phyloP scores from a whole-genome alignment of 768 basidiomycete species.

The Tulasnella sp. region DNA sequence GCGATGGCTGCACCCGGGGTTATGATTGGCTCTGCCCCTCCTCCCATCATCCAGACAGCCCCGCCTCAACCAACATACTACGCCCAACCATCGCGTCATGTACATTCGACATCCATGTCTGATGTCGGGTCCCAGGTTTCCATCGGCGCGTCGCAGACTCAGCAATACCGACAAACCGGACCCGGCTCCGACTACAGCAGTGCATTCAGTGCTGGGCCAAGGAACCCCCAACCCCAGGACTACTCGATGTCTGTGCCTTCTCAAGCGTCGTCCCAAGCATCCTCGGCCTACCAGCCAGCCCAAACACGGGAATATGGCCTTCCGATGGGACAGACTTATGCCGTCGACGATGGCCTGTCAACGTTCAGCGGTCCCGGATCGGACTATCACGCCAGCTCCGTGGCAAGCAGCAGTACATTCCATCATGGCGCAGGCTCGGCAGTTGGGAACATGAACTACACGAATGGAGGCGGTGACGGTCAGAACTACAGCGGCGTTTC shows the following conservation, averaged over 20 bases:
- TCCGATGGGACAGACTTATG: not conserved
- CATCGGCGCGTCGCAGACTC: not conserved
- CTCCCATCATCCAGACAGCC: not conserved
- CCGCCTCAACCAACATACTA: constrained; percentile 2
- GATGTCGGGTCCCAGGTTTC: not conserved
- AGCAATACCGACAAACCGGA: not conserved
- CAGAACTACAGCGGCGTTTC: not conserved
- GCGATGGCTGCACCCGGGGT: not conserved
- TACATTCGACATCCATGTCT: not conserved
- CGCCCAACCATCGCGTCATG: not conserved
- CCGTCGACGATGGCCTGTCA: not conserved
- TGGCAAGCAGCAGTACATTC: not conserved
- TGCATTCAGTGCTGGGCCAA: not conserved
- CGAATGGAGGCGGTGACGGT: not conserved
- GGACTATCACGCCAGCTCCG: not conserved
- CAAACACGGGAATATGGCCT: not conserved
- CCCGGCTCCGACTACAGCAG: not conserved
- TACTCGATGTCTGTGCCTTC: not conserved
- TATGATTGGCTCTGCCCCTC: not conserved
- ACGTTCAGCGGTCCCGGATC: not conserved
- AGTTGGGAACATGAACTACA: not conserved
- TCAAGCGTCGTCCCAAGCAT: not conserved
- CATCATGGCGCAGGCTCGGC: not conserved
- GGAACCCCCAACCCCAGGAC: not conserved
- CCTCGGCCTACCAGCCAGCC: not conserved